Evolutionary conservation across 371 early-diverging fungal genomes (phyloP).

Genomic region (Mortierella sp.): DNA sequence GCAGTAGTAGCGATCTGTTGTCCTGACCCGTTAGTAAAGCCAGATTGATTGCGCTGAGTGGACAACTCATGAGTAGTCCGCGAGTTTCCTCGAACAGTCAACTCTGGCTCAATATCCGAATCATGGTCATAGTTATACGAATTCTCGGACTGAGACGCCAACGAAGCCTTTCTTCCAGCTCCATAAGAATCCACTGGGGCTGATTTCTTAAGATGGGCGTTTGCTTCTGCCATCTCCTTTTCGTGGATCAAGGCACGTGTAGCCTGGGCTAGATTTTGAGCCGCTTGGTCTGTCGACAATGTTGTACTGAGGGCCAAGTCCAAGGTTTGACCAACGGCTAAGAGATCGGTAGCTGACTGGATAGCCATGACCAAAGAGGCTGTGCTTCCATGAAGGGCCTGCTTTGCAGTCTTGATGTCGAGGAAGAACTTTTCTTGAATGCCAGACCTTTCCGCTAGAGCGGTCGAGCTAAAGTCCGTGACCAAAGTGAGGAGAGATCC

Average conservation of each 20-base stretch:
- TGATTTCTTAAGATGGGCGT: not conserved
- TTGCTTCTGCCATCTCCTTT: conserved; percentile 47
- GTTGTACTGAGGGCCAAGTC: conserved; percentile 42
- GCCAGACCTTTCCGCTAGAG: conserved; percentile 16
- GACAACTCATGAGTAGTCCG: not conserved
- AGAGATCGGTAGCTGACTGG: conserved; percentile 45
- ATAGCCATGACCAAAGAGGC: conserved; percentile 47
- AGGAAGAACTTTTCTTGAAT: conserved; percentile 43
- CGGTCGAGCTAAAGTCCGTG: conserved; percentile 45
- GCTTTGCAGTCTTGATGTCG: conserved; percentile 37
- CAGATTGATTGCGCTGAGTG: not conserved
- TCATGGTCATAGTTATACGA: conserved; percentile 38
- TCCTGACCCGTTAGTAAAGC: conserved; percentile 13
- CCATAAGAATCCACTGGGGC: conserved; percentile 10
- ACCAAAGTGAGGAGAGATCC: conserved; percentile 54
- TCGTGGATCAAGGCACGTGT: conserved; percentile 57
- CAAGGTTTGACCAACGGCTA: conserved; percentile 34
- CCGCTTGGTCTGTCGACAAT: conserved; percentile 42
- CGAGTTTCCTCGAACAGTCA: conserved; percentile 9
- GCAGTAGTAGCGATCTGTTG: conserved; percentile 9
- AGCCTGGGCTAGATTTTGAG: conserved; percentile 52
- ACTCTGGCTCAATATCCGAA: conserved; percentile 44
- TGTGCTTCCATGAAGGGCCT: conserved; percentile 40
- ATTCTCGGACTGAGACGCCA: conserved; percentile 15
- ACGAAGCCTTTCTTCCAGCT: conserved; percentile 15